Base-by-base conservation (phyloP, 768 basidiomycete species). In the Chlorophyllum brunneum region DNA sequence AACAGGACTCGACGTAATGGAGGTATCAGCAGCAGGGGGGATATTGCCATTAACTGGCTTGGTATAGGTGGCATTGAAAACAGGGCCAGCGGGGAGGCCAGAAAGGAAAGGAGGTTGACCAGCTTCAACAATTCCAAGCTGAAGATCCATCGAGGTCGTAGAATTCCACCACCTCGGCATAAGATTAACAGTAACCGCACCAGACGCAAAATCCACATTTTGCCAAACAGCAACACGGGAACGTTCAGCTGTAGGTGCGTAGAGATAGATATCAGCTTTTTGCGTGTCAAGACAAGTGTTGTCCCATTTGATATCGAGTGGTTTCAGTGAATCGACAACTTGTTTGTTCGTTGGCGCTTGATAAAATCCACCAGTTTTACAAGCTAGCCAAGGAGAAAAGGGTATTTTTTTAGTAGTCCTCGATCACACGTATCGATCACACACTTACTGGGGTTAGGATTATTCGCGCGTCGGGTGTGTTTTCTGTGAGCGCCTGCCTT, bases 101-200 rank as follows among this genome's bases (percentile, higher is more conserved):
- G 74, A 69, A 22, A 79, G 62, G 71, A 83, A 85, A 3, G 76
- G 66, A 2, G 79, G 75, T 4, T 70, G 55, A 20, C 77, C 78
- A 5, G 73, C 58, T 1, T 76, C 58, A 37, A 88, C 72, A 59
- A 90, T 83, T 41, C 70, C 65, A 51, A 91, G 62, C 60, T 89
- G 84, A 15, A 90, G 76, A 1, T 62, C 60, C 30, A 76, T 65
- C 0, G 70, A 62, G 1, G 69, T 37, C 4, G 82, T 78, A 0
- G 78, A 61, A 53, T 87, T 82, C 86, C 86, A 92, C 87, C 88
- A 90, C 16, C 75, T 70, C 1, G 88, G 82, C 51, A 78, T 63
- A 37, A 91, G 63, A 15, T 61, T 63, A 2, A 80, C 69, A 37
- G 72, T 63, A 63, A 81, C 83, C 31, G 65, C 67, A 22, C 83